These are phyloP conservation scores for Thinopyrum elongatum DNA, from an alignment of 176 grass and related monocot species.

Conservation along the genomic window DNA sequence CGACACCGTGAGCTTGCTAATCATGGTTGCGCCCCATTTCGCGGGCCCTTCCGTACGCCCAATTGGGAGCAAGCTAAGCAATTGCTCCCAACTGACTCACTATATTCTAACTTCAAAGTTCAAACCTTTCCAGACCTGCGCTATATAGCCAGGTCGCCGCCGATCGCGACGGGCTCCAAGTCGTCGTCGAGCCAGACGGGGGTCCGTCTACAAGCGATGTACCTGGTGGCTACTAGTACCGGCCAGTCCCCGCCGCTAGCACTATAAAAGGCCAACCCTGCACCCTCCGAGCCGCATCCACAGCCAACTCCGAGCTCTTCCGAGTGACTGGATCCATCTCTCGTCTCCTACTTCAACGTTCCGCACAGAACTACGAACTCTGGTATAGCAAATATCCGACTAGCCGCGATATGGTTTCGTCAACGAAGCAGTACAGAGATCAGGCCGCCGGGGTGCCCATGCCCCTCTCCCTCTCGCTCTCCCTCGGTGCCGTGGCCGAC, in stretches of 20 bases:
- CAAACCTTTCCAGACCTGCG: background rate
- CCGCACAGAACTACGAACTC: background rate
- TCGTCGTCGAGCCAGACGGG: background rate
- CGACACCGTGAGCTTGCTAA: too few relatives aligned
- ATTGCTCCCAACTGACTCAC: background rate
- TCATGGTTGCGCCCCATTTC: too few relatives aligned
- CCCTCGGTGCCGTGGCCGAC: background rate
- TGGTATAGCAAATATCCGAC: too few relatives aligned
- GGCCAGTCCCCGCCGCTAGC: too few relatives aligned
- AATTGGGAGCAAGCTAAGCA: too few relatives aligned
- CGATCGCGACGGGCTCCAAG: background rate
- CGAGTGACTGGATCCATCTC: background rate
- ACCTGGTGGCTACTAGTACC: background rate
- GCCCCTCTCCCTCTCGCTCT: slow-evolving; percentile 30
- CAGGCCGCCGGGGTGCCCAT: background rate
- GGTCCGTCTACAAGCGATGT: background rate
- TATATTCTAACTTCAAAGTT: too few relatives aligned
- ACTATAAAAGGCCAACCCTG: background rate
- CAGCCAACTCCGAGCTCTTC: background rate
- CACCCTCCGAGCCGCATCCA: background rate
- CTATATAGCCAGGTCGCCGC: background rate
- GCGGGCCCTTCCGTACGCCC: background rate
- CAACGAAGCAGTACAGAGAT: slow-evolving; percentile 27
- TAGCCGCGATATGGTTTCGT: background rate
- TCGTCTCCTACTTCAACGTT: too few relatives aligned